Evolutionary conservation across 148 eudicot genomes (phyloP).

Genomic region (Arbutus unedo): DNA sequence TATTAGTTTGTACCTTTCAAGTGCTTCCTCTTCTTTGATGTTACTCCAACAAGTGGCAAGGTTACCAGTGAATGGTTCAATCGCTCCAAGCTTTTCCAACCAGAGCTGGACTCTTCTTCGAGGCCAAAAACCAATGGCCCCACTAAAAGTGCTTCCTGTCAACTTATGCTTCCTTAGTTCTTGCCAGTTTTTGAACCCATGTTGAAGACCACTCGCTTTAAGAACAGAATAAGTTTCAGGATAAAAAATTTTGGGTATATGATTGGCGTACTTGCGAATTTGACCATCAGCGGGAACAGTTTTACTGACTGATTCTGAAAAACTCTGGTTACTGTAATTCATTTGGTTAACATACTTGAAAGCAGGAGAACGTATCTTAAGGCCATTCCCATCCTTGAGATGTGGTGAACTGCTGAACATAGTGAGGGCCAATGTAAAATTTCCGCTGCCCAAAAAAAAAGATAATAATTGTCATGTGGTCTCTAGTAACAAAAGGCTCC

Average conservation of each 20-base stretch:
- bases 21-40: conserved; percentile 78
- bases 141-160: conserved; percentile 74
- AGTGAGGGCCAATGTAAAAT: neutral
- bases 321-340: conserved; percentile 3
- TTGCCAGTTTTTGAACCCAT: conserved; percentile 82
- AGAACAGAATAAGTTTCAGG: conserved; percentile 35
- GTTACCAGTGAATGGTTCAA: conserved; percentile 62
- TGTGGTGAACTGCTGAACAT: conserved; percentile 16
- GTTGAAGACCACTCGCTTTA: conserved; percentile 44
- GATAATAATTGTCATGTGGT: neutral
- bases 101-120: conserved; percentile 63
- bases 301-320: conserved; percentile 5
- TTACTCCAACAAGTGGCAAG: conserved; percentile 75
- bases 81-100: conserved; percentile 75
- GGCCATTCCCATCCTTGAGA: conserved; percentile 1
- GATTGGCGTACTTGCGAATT: neutral
- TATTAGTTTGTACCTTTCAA: conserved; percentile 65
- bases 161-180: conserved; percentile 52
- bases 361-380: neutral
- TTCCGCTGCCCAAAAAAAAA: conserved; percentile 16
- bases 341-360: neutral
- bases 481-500: neutral
- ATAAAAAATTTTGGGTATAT: neutral
- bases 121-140: conserved; percentile 70
- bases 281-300: neutral